phyloP scores from a whole-genome alignment of 108 stramenopile genomes.

The Stephanodiscus minutulus region DNA sequence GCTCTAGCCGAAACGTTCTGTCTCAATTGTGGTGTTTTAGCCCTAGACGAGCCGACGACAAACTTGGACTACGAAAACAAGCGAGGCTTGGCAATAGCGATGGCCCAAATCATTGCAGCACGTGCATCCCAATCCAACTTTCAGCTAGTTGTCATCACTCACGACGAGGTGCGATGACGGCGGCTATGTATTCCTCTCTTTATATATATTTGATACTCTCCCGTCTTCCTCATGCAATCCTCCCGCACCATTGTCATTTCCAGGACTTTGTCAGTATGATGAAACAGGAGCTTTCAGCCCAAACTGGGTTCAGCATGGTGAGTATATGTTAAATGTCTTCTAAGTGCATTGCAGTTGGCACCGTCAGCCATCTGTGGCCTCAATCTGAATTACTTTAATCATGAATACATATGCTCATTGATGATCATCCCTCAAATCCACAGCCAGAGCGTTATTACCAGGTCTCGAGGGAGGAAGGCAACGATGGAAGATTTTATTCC shows the following conservation, averaged over 20 bases:
- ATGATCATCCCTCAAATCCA: background rate
- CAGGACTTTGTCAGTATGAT: slow-evolving; percentile 94
- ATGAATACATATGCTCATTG: too few species aligned
- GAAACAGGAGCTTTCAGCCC: slow-evolving; percentile 85
- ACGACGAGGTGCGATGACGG: slow-evolving; percentile 75
- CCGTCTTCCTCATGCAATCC: too few species aligned
- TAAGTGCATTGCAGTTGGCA: too few species aligned
- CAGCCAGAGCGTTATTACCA: slow-evolving; percentile 93
- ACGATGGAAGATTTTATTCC: slow-evolving; percentile 82
- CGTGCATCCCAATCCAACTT: slow-evolving; percentile 92
- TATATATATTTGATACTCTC: too few species aligned
- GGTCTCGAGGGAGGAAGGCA: slow-evolving; percentile 83
- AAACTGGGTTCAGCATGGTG: slow-evolving; percentile 84
- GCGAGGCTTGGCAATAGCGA: slow-evolving; percentile 90
- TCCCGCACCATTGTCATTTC: too few species aligned
- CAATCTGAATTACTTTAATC: too few species aligned
- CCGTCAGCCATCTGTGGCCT: too few species aligned
- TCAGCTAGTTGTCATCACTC: slow-evolving; percentile 97
- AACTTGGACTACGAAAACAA: slow-evolving; percentile 96
- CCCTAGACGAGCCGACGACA: slow-evolving; percentile 96
- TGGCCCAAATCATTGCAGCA: slow-evolving; percentile 92
- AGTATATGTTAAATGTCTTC: too few species aligned
- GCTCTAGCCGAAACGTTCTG: slow-evolving; percentile 99
- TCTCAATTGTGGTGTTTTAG: slow-evolving; percentile 94
- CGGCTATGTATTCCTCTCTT: too few species aligned